Base-by-base conservation (phyloP, 73 alveolate species). In the Tetrahymena thermophila region DNA sequence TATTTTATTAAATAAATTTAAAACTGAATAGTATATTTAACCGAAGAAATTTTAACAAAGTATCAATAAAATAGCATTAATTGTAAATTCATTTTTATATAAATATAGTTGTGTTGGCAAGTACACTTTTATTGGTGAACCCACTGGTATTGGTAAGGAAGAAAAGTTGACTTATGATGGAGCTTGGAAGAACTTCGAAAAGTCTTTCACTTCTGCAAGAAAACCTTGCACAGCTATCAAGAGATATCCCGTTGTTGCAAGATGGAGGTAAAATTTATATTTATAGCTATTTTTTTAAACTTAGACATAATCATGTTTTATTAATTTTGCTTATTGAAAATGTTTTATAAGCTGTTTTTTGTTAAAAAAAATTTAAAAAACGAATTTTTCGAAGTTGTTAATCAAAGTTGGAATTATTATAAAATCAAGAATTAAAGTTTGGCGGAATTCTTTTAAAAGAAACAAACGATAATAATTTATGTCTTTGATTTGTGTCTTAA, bases 111-210 rank as follows among this genome's bases (percentile, higher is more conserved):
- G 99, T 96, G 99, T 96, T 40, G 99, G 99, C 28, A 98, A 97
- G 93, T 99, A 99, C 94, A 96, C 99, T 94, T 99, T 99, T 95
- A 99, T 99, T 50, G 99, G 99, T 58, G 96, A 96, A 28, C 99
- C 99, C 38, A 98, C 99, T 28, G 99, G 99, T 25, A 97, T 96
- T 93, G 99, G 99, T 3, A 98, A 96, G 71, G 99, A 99, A 34
- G 96, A 97, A 85, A 96, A 98, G 94, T 96, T 98, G 84, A 98
- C 99, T 25, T 98, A 98, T 95, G 99, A 99, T 13, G 99, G 98
- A n/a, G 99, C 99, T 10, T 99, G 99, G 99, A 96, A 99, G 96
- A 98, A 99, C 94, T 98, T 98, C 94, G 98, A 98, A 96, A 97
- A 95, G 94, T 93, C 99, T 57, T 95, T 98, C 95, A 96, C 99